A percentile compares a stretch with the other conserved stretches of the same genome.
Evolutionary conservation across 257 asterid species (phyloP).

Genomic region (Solanum tarijense): DNA sequence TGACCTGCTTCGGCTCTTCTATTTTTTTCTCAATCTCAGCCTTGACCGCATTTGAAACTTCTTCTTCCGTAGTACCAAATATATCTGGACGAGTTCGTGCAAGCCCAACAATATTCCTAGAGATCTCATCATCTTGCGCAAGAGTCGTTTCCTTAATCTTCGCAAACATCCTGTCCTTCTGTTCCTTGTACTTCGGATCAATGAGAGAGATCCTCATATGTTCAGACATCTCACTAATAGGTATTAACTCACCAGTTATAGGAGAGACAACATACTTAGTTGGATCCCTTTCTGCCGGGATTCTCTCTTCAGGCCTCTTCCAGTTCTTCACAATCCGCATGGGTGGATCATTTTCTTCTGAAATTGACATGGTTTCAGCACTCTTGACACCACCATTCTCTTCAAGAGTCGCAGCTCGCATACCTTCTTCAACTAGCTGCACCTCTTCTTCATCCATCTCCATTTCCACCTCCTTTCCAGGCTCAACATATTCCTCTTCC

Average conservation of each 20-base stretch:
- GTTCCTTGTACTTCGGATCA: conserved; percentile 93
- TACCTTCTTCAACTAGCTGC: conserved; percentile 88
- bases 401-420: conserved; percentile 75
- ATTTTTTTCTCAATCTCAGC: conserved; percentile 93
- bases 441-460: conserved; percentile 99
- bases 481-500: conserved; percentile 70
- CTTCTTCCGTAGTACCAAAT: conserved; percentile 96
- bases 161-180: conserved; percentile 96
- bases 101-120: conserved; percentile 87
- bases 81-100: conserved; percentile 92
- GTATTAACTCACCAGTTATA: conserved; percentile 81
- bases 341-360: conserved; percentile 71
- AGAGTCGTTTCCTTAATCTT: conserved; percentile 89
- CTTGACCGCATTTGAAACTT: conserved; percentile 91
- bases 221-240: conserved; percentile 84
- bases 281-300: conserved; percentile 75
- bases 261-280: conserved; percentile 76
- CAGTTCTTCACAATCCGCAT: conserved; percentile 91
- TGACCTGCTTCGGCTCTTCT: conserved; percentile 91
- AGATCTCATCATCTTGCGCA: conserved; percentile 90
- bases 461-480: conserved; percentile 93
- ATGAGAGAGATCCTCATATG: conserved; percentile 94
- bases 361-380: conserved; percentile 28
- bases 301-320: conserved; percentile 92
- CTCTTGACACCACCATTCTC: conserved; percentile 43